Percentiles rank a stretch among this genome's conserved stretches.
phyloP scores from a whole-genome alignment of 2,329 filamentous ascomycete genomes.

The Hansfordia pulvinata region DNA sequence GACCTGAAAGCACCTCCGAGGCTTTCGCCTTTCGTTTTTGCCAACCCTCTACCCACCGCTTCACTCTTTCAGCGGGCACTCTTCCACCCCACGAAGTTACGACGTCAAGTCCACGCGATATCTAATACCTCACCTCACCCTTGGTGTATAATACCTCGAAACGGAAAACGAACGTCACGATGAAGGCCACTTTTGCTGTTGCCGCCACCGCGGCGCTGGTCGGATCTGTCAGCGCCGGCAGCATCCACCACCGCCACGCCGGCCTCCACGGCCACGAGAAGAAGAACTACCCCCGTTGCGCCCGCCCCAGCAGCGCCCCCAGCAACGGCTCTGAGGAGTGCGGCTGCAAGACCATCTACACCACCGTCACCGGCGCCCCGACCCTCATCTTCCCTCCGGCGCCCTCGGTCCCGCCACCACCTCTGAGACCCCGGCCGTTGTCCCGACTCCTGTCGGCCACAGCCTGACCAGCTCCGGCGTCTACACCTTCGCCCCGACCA shows the following conservation, averaged over 20 bases:
- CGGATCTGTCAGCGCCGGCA: constrained; percentile 38
- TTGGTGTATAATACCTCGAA: too few relatives aligned
- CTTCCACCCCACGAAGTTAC: constrained; percentile 32
- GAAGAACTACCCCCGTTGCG: constrained; percentile 23
- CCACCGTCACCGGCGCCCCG: constrained; percentile 53
- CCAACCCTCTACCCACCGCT: constrained; percentile 46
- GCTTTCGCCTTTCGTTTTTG: constrained; percentile 37
- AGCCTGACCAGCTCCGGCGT: constrained; percentile 52
- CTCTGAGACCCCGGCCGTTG: constrained; percentile 26
- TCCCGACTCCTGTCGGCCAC: constrained; percentile 38
- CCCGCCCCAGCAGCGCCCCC: constrained; percentile 7
- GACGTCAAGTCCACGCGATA: constrained; percentile 13
- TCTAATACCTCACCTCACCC: constrained; percentile 7
- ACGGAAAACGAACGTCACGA: constrained; percentile 41
- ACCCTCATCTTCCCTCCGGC: constrained; percentile 36
- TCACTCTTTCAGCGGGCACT: constrained; percentile 84
- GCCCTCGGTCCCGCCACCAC: constrained; percentile 8
- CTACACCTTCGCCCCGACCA: constrained; percentile 66
- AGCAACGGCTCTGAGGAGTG: constrained; percentile 34
- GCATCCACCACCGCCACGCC: constrained; percentile 46
- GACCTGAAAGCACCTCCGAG: constrained; percentile 27
- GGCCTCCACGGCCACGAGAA: constrained; percentile 36
- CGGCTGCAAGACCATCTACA: constrained; percentile 62
- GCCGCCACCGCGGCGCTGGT: constrained; percentile 49
- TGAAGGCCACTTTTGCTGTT: constrained; percentile 61